phyloP scores from a whole-genome alignment of 2,329 filamentous ascomycete genomes.

The Myriosclerotinia duriaeana region DNA sequence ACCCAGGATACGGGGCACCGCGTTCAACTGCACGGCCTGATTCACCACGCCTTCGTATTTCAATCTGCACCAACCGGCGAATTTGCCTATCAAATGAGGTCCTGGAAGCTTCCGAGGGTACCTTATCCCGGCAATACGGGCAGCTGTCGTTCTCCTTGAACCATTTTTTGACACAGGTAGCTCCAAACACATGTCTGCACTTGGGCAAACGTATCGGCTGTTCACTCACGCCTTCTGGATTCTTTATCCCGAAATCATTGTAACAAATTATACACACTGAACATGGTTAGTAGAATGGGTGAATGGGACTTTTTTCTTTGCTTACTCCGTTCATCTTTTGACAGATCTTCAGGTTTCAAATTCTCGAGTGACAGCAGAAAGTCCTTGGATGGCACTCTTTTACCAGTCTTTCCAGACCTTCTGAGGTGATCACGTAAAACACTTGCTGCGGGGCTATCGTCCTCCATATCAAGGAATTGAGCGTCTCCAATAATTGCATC shows the following conservation, averaged over 20 bases:
- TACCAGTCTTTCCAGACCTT: conserved; percentile 21
- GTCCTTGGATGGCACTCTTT: conserved; percentile 37
- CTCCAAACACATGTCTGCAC: conserved; percentile 64
- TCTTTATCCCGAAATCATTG: conserved; percentile 57
- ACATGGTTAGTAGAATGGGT: conserved; percentile 25
- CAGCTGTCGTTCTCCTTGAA: conserved; percentile 62
- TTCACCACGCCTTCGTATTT: background rate
- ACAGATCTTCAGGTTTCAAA: conserved; percentile 35
- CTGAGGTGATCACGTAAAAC: conserved; percentile 32
- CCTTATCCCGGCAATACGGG: conserved; percentile 62
- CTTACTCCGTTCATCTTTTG: conserved; percentile 37
- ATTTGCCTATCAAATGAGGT: conserved; percentile 22
- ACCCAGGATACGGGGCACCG: background rate
- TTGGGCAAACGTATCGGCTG: conserved; percentile 57
- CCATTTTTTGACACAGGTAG: conserved; percentile 66
- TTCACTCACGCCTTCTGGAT: conserved; percentile 59
- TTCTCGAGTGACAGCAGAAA: conserved; percentile 37
- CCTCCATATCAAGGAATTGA: background rate
- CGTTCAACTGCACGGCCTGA: background rate
- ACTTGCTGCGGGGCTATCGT: conserved; percentile 22
- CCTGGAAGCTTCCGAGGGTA: conserved; percentile 49
- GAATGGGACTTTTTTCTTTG: conserved; percentile 1
- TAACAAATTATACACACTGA: conserved; percentile 64
- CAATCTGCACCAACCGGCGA: background rate
- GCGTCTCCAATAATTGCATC: background rate